Evolutionary conservation across 1,139 yeast species (phyloP), one percentile per base, ranked within the genome.

Genomic region (Diutina pseudorugosa): DNA sequence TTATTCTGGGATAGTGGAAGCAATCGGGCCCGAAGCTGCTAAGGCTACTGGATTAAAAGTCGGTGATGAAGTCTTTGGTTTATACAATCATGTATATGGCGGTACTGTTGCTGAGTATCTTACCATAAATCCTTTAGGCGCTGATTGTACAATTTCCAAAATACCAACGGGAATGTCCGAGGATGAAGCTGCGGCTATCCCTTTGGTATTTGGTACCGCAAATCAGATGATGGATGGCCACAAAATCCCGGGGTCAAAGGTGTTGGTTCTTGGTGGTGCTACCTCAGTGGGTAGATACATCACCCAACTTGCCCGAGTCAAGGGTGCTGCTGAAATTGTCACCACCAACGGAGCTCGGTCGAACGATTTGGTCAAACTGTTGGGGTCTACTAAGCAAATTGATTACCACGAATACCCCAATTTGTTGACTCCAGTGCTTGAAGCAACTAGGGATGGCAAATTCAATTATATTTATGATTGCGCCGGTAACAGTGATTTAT

Each of bases 241-340:
- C 62, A 62, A 62, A 51, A 62, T 61, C 44, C 62, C 59, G 3
- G 44, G 23, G 6, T 12, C 23, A 4, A 68, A 68, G 55, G 75
- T 85, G 1, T 68, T 86, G 51, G 71, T 87, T 44, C 71, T 85
- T 55, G 95, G 95, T 47, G 93, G 85, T 14, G 80, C 87, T 4
- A 79, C 94, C 1, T 71, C 83, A n/a, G 85, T 85, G 5, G 95
- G 93, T 1, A 65, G 80, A 55, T 76, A 71, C 66, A 74, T 77
- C 2, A 70, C 81, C 30, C 89, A 83, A 61, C 60, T 85, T 21
- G 75, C 82, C 21, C 55, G 51, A 51, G 62, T 69, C 18, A 76
- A 71, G 56, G 67, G 73, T 3, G 75, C 78, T 3, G 64, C 64
- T 44, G 73, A 74, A 52, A 69, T 82, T 11, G 77, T 77, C 1